Evolutionary conservation across 2,329 filamentous ascomycete genomes (phyloP), one percentile per base, ranked within the genome.

Genomic region (Albophoma yamanashiensis): DNA sequence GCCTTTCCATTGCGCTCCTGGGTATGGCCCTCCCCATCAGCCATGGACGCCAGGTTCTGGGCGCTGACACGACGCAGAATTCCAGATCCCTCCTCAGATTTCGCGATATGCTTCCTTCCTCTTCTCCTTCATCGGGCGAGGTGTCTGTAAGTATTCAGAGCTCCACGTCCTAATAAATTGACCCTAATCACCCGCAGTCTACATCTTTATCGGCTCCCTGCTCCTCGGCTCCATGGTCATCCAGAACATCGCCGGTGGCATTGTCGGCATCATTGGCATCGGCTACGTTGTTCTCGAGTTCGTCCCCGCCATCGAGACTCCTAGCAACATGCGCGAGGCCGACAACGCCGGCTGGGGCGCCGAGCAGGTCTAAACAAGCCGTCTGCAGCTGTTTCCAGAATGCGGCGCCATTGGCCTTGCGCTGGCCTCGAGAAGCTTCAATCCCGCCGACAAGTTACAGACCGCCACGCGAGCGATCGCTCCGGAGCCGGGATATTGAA

Each of bases 51-150:
- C 39, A 42, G 43, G 22, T 47, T 31, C 53, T 38, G 52, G 47
- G 45, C 17, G 50, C 68, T 73, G 63, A 73, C 65, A 59, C 42
- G 14, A 42, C 14, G 42, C 68, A 82, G 94, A 99, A 77, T 96
- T 97, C 79, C 89, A 96, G 76, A 93, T 97, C 68, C 93, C 94
- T 57, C 91, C 92, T 62, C 92, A 96, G 74, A 82, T 96, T 59
- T 89, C 92, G 61, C 88, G 91, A 77, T 96, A 97, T 79, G 93
- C 92, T 59, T 96, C 91, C 14, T 99, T 99, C 81, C 87, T 97
- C 76, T 97, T 97, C 81, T 96, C 91, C 61, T 97, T 99, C 82
- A 78, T 97, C 67, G 94, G 94, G 63, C 92, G 94, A 72, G 94
- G 94, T 76, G 82, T 91, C 73, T 97, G 92, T 96, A 85, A 78